These are phyloP conservation scores for Lolium rigidum DNA, from an alignment of 176 grass and related monocot species.

Conservation along the genomic window DNA sequence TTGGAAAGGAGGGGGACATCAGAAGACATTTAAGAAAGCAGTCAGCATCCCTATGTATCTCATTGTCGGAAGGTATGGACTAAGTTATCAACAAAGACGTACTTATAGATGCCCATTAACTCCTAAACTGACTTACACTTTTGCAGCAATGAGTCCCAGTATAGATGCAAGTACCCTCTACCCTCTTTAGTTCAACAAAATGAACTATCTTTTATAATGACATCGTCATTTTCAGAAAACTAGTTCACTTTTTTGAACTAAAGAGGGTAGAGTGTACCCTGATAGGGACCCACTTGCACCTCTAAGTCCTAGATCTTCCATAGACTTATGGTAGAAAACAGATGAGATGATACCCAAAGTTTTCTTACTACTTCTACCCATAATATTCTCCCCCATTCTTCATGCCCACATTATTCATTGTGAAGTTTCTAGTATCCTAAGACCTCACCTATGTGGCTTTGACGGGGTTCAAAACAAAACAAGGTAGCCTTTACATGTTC, in stretches of 20 bases:
- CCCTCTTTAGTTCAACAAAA: too few relatives aligned
- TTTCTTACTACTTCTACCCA: neutral
- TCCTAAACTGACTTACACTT: neutral
- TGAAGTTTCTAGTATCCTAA: neutral
- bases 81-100: neutral
- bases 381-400: neutral
- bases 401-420: neutral
- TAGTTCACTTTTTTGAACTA: too few relatives aligned
- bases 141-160: neutral
- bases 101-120: slow-evolving; percentile 5
- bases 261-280: too few relatives aligned
- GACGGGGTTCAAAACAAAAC: neutral
- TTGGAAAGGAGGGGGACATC: neutral
- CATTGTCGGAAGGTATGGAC: neutral
- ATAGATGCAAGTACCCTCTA: too few relatives aligned
- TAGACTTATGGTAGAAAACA: neutral
- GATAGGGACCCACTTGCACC: too few relatives aligned
- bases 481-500: neutral
- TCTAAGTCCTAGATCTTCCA: too few relatives aligned
- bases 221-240: too few relatives aligned
- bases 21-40: neutral
- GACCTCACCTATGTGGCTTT: neutral
- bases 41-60: neutral
- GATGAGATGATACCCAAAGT: neutral
- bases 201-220: too few relatives aligned